phyloP scores from a whole-genome alignment of 306 rosid genomes.

The Clitoria ternatea region DNA sequence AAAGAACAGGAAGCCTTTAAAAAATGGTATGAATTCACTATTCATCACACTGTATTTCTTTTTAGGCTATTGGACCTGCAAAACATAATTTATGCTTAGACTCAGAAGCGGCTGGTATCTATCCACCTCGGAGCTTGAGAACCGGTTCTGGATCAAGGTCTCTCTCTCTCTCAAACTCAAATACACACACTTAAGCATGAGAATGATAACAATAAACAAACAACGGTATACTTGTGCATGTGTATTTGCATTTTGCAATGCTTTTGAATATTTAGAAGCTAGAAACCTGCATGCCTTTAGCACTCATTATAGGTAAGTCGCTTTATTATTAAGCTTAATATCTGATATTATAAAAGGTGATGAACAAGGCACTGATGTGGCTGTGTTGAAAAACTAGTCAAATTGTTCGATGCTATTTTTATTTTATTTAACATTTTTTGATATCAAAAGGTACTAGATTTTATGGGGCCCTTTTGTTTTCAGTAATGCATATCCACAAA shows the following conservation, averaged over 20 bases:
- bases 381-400: neutral
- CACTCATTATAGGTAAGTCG: neutral
- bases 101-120: slow-evolving; percentile 38
- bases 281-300: neutral
- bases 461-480: slow-evolving; percentile 22
- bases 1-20: slow-evolving; percentile 51
- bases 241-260: neutral
- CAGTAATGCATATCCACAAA: slow-evolving; percentile 53
- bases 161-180: slow-evolving; percentile 15
- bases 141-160: slow-evolving; percentile 53
- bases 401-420: neutral
- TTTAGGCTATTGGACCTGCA: slow-evolving; percentile 50
- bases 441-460: slow-evolving; percentile 1
- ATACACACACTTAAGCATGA: neutral
- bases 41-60: slow-evolving; percentile 27
- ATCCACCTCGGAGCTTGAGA: slow-evolving; percentile 46
- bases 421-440: neutral
- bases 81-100: slow-evolving; percentile 43
- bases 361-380: slow-evolving; percentile 19
- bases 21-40: slow-evolving; percentile 10
- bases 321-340: slow-evolving; percentile 8
- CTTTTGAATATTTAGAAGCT: slow-evolving; percentile 10
- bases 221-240: neutral
- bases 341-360: neutral
- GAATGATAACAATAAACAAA: slow-evolving; percentile 4